These are phyloP conservation scores for Drechslerella dactyloides DNA, from an alignment of 2,329 filamentous ascomycete genomes.

Conservation along the genomic window DNA sequence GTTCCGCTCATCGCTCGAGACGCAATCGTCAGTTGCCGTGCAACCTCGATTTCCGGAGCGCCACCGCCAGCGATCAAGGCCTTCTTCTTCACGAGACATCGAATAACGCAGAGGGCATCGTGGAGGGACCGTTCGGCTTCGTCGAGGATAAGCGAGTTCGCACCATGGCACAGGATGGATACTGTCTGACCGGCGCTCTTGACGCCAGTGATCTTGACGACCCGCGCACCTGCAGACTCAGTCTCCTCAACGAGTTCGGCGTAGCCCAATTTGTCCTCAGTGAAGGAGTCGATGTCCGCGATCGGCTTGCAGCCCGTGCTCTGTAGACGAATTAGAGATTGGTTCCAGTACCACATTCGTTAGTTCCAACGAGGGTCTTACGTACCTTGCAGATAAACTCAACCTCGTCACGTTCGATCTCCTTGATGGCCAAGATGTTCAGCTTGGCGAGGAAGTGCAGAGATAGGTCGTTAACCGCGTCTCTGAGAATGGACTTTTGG, in stretches of 20 bases:
- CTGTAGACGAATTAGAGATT: constrained; percentile 54
- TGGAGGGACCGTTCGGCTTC: constrained; percentile 96
- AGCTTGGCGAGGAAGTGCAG: constrained; percentile 97
- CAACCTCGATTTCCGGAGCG: constrained; percentile 95
- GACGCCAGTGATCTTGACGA: constrained; percentile 93
- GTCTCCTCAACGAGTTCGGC: constrained; percentile 95
- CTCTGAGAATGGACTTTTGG: constrained; percentile 96
- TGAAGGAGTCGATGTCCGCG: constrained; percentile 97
- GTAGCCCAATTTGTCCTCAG: constrained; percentile 93
- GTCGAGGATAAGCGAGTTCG: constrained; percentile 91
- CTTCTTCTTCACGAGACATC: constrained; percentile 98
- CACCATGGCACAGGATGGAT: constrained; percentile 90
- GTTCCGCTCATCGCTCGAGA: constrained; percentile 85
- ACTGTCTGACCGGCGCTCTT: constrained; percentile 85
- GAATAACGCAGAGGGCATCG: constrained; percentile 95
- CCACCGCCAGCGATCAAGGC: constrained; percentile 97
- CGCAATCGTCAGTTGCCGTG: constrained; percentile 80
- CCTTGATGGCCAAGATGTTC: constrained; percentile 93
- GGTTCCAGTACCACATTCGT: background rate
- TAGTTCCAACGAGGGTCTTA: background rate
- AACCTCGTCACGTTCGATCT: constrained; percentile 97
- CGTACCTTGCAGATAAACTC: constrained; percentile 92
- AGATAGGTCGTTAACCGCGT: constrained; percentile 96
- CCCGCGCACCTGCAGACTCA: constrained; percentile 82
- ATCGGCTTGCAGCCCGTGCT: constrained; percentile 98